phyloP scores from a whole-genome alignment of 768 basidiomycete species.

The Phaeotremella skinneri region DNA sequence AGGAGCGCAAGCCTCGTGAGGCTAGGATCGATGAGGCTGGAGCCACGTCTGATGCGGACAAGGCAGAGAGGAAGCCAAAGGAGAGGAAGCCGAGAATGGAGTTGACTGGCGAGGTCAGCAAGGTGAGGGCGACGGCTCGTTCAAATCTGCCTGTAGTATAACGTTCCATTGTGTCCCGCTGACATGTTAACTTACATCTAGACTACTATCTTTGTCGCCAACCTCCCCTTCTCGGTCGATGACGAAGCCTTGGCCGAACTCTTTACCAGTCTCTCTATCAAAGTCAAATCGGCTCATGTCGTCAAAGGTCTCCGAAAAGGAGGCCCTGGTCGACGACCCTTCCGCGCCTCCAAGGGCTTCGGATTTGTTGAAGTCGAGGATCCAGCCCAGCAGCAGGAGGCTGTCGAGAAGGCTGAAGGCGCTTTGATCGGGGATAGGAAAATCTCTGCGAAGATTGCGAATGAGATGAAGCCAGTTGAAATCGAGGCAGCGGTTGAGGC shows the following conservation, averaged over 20 bases:
- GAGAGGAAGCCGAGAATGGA: slow-evolving; percentile 35
- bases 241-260: slow-evolving; percentile 74
- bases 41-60: slow-evolving; percentile 26
- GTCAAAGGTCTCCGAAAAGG: slow-evolving; percentile 54
- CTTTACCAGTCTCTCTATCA: slow-evolving; percentile 83
- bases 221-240: slow-evolving; percentile 91
- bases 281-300: slow-evolving; percentile 80
- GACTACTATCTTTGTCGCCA: slow-evolving; percentile 84
- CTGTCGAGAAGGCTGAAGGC: slow-evolving; percentile 78
- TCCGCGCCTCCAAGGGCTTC: slow-evolving; percentile 90
- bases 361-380: slow-evolving; percentile 94
- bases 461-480: slow-evolving; percentile 64
- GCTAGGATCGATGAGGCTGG: slow-evolving; percentile 45
- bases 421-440: slow-evolving; percentile 80
- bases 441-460: slow-evolving; percentile 92
- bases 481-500: slow-evolving; percentile 33
- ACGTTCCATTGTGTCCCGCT: not conserved
- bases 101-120: slow-evolving; percentile 42
- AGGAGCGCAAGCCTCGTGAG: slow-evolving; percentile 30
- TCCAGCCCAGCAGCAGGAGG: slow-evolving; percentile 87
- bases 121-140: slow-evolving; percentile 28
- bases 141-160: not conserved
- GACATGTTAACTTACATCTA: slow-evolving; percentile 12
- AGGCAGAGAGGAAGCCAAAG: slow-evolving; percentile 14
- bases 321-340: slow-evolving; percentile 67